Conservation (phyloP, 78 protist genomes). For the Dictyostelium discoideum region dicty_2.7 NC_007091.3:4510501-4511000, state of each 20-base stretch:
- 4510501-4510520: not conserved
- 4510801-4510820: conserved; percentile 39
- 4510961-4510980: not conserved
- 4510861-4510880: not conserved
- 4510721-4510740: not conserved
- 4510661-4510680: not conserved
- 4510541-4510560: conserved; percentile 41
- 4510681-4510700: not conserved
- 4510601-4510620: not conserved
- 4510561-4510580: conserved; percentile 13
- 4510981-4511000: not conserved
- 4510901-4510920: conserved; percentile 8
- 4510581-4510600: conserved; percentile 4
- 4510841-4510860: not conserved
- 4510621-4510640: not conserved
- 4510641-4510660: conserved; percentile 12
- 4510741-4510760: not conserved
- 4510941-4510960: not conserved
- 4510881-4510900: not conserved
- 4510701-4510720: conserved; percentile 9
- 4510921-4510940: not conserved
- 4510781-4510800: not conserved
- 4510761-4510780: not conserved
- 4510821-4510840: not conserved
- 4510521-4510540: conserved; percentile 4